Base-by-base conservation (phyloP, 208 protist species). In the Wallacemonas rigidus region DNA sequence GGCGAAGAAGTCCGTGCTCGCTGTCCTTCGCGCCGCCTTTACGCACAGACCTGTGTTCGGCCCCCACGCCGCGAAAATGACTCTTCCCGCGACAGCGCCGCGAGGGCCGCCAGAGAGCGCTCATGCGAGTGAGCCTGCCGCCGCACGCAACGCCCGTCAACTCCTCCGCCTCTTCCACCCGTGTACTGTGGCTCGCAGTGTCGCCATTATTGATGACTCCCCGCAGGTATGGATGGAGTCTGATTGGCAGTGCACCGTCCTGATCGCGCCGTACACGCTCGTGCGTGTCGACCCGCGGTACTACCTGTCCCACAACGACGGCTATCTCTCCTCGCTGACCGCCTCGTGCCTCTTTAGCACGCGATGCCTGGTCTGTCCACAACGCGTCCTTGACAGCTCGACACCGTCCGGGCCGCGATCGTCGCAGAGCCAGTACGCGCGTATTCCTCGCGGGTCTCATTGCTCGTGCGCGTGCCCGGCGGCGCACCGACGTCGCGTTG, bases 121-220 rank as follows among this genome's bases (percentile, higher is more conserved):
- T 3, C 67, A 79, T 44, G 57, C 58, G 54, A 75, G 26, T 26
- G 26, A 26, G 26, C 26, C 26, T 26, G 26, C 26, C 8, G 56
- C 38, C 72, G 57, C 77, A 72, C 11, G 76, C 84, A 39, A 48
- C 48, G 58, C 38, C 7, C 2, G 15, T 40, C 62, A 65, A 14
- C 12, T 55, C 40, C 4, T 72, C 2, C 36, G 11, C 62, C 54
- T 11, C n/a, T 47, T 41, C 15, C 61, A 15, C 14, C 17, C 41
- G 14, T 15, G 8, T 43, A 26, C 65, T 2, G 36, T 69, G 35
- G 64, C 86, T 2, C 81, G 90, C 61, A 86, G 80, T 67, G 77
- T 95, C 11, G 87, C 82, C 2, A 77, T 93, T 39, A 68, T 95
- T 14, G 91, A 95, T 71, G 91, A 95, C 71, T 62, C 82, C 0